Percentiles rank a stretch among this genome's conserved stretches.
phyloP scores from a whole-genome alignment of 768 basidiomycete species.

The Mrakia frigida region DNA sequence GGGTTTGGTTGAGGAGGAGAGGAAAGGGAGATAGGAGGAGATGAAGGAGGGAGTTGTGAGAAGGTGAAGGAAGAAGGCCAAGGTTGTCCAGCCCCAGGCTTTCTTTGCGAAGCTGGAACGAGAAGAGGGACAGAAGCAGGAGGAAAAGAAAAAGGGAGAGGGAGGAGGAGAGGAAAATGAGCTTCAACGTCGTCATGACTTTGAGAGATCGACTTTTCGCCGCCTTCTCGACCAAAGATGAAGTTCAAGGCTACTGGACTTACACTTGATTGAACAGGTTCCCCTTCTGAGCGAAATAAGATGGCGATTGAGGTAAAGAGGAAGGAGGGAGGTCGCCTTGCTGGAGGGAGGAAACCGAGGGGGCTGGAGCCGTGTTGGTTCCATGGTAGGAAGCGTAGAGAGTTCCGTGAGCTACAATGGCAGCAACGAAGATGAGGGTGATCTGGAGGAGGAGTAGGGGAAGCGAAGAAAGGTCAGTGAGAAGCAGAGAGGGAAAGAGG shows the following conservation, averaged over 20 bases:
- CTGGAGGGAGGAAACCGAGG: slow-evolving; percentile 1
- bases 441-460: background rate
- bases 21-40: background rate
- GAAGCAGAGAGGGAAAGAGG: background rate
- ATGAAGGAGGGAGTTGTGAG: background rate
- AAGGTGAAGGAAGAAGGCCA: slow-evolving; percentile 26
- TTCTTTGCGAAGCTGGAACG: slow-evolving; percentile 29
- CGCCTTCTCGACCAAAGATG: too few species aligned
- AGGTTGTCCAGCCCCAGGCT: slow-evolving; percentile 31
- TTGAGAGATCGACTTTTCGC: background rate
- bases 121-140: background rate
- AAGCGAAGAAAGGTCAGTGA: too few species aligned
- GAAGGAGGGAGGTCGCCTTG: slow-evolving; percentile 19
- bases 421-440: slow-evolving; percentile 7
- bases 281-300: slow-evolving; percentile 28
- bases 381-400: background rate
- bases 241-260: too few species aligned
- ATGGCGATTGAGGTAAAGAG: background rate
- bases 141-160: background rate
- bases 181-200: background rate
- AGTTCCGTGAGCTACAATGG: slow-evolving; percentile 6
- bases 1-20: slow-evolving; percentile 2
- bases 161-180: background rate
- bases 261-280: slow-evolving; percentile 29
- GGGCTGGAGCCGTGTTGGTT: background rate